Evolutionary conservation across 164 flowering plant genomes (phyloP), one percentile per base, ranked within the genome.

Genomic region (Macadamia tetraphylla): DNA sequence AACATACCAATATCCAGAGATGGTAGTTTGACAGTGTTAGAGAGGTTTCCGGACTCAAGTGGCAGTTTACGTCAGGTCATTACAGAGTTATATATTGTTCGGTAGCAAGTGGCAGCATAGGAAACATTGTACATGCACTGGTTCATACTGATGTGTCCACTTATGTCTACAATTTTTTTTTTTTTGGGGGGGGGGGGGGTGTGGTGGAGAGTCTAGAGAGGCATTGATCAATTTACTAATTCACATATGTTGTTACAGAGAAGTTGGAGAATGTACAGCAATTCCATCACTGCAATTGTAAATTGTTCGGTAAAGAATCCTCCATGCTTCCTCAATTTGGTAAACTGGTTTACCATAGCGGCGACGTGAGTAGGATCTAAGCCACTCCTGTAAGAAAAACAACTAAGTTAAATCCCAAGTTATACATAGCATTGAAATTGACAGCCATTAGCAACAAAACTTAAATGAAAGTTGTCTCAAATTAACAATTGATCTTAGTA

Each of bases 211-310:
- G 40, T 2, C 3, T 35, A 35, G 40, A 35, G 40, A 35, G 40
- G 40, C 40, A 5, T 35, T 35, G 40, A 35, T 35, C 40, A 35
- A 35, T 35, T 2, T 2, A 35, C 40, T 35, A 35, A 35, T 35
- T 35, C 40, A 46, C 5, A 29, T 10, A 46, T 17, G 40, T 10
- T 1, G 11, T 9, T 53, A 42, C 15, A 56, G 61, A n/a, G 53
- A 15, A 32, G 14, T 32, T 10, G 29, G 11, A 12, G 67, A 74
- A 88, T 89, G 29, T 88, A 91, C 98, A 64, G 97, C 96, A 60
- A 94, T 84, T 71, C 92, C 92, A 81, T 94, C 98, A 6, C 90
- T 87, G 69, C 97, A 94, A 67, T 91, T 91, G 86, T 91, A 94
- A 56, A 94, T 80, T n/a, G 97, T 87, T 61, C 56, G 82, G 75